A percentile compares a stretch with the other conserved stretches of the same genome.
These are phyloP conservation scores for Pholiota microspora DNA, from an alignment of 768 basidiomycete genomes.

Conservation along the genomic window DNA sequence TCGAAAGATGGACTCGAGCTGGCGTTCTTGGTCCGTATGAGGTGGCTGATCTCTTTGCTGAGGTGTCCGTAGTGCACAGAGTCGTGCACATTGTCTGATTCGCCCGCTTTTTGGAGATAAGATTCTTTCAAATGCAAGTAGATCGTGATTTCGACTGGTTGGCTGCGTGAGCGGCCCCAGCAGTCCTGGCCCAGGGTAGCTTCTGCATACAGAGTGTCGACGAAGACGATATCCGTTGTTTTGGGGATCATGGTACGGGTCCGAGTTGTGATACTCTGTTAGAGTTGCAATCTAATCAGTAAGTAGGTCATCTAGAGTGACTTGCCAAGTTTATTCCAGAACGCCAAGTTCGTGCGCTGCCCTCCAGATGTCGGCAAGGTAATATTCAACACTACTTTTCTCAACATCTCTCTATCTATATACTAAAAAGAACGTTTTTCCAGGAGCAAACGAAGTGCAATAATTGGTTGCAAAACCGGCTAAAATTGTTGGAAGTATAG, in stretches of 20 bases:
- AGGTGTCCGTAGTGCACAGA: conserved; percentile 69
- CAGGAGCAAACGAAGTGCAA: too few relatives aligned
- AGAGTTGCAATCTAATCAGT: too few relatives aligned
- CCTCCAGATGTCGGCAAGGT: too few relatives aligned
- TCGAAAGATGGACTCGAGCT: conserved; percentile 22
- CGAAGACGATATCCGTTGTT: conserved; percentile 41
- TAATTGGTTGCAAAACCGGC: too few relatives aligned
- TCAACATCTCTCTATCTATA: too few relatives aligned
- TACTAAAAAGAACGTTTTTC: too few relatives aligned
- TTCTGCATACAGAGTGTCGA: conserved; percentile 39
- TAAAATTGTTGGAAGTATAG: too few relatives aligned
- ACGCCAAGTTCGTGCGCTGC: too few relatives aligned
- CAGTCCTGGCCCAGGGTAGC: conserved; percentile 47
- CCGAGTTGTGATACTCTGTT: too few relatives aligned
- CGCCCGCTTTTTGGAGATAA: conserved; percentile 43
- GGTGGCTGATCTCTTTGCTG: conserved; percentile 41
- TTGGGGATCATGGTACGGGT: background rate
- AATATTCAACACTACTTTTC: too few relatives aligned
- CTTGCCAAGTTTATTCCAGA: too few relatives aligned
- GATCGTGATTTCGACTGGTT: conserved; percentile 52
- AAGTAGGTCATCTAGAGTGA: too few relatives aligned
- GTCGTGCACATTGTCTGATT: conserved; percentile 49
- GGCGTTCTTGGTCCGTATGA: conserved; percentile 26
- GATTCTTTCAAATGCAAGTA: conserved; percentile 41
- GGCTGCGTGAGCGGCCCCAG: conserved; percentile 45